Evolutionary conservation across 768 basidiomycete species (phyloP).

Genomic region (Gloeophyllum trabeum): DNA sequence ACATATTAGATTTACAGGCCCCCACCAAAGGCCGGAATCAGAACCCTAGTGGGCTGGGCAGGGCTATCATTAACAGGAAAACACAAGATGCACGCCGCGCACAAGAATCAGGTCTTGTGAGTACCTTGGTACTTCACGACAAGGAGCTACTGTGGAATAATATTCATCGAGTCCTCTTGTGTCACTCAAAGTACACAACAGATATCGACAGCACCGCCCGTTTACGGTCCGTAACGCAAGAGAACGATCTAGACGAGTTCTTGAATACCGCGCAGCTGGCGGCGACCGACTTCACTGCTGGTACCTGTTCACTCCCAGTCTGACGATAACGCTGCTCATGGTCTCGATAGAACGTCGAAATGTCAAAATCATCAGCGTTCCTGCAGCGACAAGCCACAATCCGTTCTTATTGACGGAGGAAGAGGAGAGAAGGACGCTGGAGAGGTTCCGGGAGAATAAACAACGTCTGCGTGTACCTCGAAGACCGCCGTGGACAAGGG

Average conservation of each 20-base stretch:
- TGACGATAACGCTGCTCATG: constrained; percentile 4
- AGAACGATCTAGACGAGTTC: constrained; percentile 92
- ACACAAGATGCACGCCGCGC: constrained; percentile 59
- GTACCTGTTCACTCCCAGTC: constrained; percentile 28
- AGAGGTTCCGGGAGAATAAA: constrained; percentile 66
- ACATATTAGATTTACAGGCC: constrained; percentile 18
- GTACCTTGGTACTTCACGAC: too few species aligned
- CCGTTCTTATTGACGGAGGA: constrained; percentile 77
- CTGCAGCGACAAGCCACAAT: constrained; percentile 47
- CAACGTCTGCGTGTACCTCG: constrained; percentile 76
- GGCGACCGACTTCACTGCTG: constrained; percentile 92
- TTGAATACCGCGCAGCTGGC: constrained; percentile 90
- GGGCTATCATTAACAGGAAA: constrained; percentile 91
- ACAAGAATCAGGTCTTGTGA: constrained; percentile 57
- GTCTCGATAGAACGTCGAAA: constrained; percentile 54
- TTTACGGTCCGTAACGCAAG: constrained; percentile 90
- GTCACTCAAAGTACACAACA: constrained; percentile 57
- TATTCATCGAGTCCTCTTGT: too few species aligned
- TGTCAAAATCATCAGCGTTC: constrained; percentile 66
- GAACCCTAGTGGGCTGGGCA: constrained; percentile 79
- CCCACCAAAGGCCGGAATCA: constrained; percentile 45
- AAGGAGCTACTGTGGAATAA: too few species aligned
- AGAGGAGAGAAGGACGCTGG: constrained; percentile 68
- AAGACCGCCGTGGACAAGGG: constrained; percentile 81
- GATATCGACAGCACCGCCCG: constrained; percentile 59